Base-by-base conservation (phyloP, 2,329 filamentous ascomycete genomes). In the Botrytis porri region DNA sequence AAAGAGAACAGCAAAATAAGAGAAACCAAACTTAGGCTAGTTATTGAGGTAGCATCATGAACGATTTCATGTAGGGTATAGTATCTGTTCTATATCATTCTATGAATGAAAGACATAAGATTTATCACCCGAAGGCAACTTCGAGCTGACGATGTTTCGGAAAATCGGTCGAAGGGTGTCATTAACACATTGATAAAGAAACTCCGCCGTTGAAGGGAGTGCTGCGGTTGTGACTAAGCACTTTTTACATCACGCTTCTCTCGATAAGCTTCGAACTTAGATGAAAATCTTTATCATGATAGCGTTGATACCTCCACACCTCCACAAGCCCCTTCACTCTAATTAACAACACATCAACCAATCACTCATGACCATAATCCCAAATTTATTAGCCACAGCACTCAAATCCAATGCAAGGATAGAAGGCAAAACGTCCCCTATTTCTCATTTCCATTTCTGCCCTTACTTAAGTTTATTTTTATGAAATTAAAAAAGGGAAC, bases 401-500 rank as follows among this genome's bases (percentile, higher is more conserved):
- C 35, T 57, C 65, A 69, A 61, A 65, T 51, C 39, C 14, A 45
- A 64, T 70, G 59, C 69, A 70, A 70, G 43, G 59, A 41, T 70
- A 57, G 29, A 22, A 37, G 59, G 32, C 37, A 51, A 62, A 51
- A 32, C 29, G 59, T 71, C 69, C 43, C 59, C 45, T 48, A 48
- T 71, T 45, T 74, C 73, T 70, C 70, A 75, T 73, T 76, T 71
- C 75, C 72, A 73, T 76, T 65, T 51, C 29, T 65, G 43, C 45
- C 69, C 54, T 69, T 35, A 25, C 54, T 61, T 60, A 37, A 41
- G n/a, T 25, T 69, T 67, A 37, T 54, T 57, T 18, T 41, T 35
- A 12, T 41, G 48, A 12, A 41, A 29, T 51, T 37, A 37, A 25
- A 32, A 29, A 7, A 48, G 32, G 29, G 32, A 60, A 60, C 57